Percentiles rank a stretch among this genome's conserved stretches.
phyloP scores from a whole-genome alignment of 352 stramenopile genomes.

The Phytophthora pistaciae region DNA sequence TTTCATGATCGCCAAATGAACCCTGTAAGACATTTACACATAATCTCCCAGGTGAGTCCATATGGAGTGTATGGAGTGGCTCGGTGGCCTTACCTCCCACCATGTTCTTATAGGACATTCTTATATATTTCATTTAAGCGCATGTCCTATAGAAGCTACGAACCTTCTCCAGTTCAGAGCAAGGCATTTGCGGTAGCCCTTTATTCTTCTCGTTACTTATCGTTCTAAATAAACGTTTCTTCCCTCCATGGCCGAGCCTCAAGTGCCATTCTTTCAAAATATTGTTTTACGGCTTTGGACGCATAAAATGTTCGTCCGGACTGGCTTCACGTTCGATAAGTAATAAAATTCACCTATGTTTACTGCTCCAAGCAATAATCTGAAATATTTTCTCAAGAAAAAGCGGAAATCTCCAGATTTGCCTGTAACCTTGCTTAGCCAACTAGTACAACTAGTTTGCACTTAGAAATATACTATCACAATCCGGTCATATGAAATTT shows the following conservation, averaged over 20 bases:
- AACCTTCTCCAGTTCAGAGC: not conserved
- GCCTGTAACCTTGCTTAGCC: too few species aligned
- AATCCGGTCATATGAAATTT: too few species aligned
- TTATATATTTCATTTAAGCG: not conserved
- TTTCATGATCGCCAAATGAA: too few species aligned
- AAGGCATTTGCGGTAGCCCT: not conserved
- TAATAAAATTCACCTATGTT: not conserved
- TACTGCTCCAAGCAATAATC: not conserved
- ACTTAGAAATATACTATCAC: too few species aligned
- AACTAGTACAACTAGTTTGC: too few species aligned
- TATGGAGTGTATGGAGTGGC: not conserved
- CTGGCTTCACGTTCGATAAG: constrained; percentile 2
- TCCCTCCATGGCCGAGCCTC: not conserved
- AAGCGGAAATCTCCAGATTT: not conserved
- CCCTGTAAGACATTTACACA: too few species aligned
- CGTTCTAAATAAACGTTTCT: not conserved
- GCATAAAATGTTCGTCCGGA: constrained; percentile 1
- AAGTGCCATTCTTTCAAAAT: not conserved
- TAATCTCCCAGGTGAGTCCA: too few species aligned
- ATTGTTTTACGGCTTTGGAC: not conserved
- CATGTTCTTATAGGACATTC: not conserved
- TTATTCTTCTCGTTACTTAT: not conserved
- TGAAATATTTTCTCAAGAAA: not conserved
- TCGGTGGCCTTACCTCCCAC: not conserved
- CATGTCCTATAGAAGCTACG: not conserved